phyloP scores from a whole-genome alignment of 2,329 filamentous ascomycete genomes.

The Ceratocystiopsis sp. region DNA sequence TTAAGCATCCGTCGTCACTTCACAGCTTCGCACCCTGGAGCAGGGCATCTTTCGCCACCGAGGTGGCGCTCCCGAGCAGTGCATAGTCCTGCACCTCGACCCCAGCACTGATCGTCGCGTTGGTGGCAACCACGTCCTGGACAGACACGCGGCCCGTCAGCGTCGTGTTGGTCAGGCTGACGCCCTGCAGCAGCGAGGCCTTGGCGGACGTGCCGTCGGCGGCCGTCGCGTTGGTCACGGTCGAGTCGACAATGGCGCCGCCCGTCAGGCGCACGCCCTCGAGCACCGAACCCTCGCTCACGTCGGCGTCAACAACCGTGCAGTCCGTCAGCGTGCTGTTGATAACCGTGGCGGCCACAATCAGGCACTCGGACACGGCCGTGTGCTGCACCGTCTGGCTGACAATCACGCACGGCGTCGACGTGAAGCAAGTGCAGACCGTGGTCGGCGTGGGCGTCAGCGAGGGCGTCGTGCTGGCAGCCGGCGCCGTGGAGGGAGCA shows the following conservation, averaged over 20 bases:
- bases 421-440: conserved; percentile 5
- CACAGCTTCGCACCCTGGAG: background rate
- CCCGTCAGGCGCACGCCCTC: conserved; percentile 7
- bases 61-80: background rate
- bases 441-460: conserved; percentile 1
- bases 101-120: background rate
- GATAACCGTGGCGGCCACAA: conserved; percentile 6
- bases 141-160: conserved; percentile 1
- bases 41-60: background rate
- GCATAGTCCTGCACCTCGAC: conserved; percentile 4
- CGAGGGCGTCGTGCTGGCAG: background rate
- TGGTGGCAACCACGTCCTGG: conserved; percentile 1
- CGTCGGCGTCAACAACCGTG: conserved; percentile 6
- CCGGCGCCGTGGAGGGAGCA: background rate
- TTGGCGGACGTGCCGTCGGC: no score
- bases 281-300: conserved; percentile 4
- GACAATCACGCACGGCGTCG: conserved; percentile 7
- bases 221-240: background rate
- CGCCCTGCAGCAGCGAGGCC: conserved; percentile 6
- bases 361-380: conserved; percentile 7
- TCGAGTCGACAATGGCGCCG: conserved; percentile 5
- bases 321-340: conserved; percentile 5
- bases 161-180: conserved; percentile 1
- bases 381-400: conserved; percentile 7
- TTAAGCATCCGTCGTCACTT: background rate